Conservation (phyloP, 208 protist species). For the Herpetomonas samuelpessoai region DNA sequence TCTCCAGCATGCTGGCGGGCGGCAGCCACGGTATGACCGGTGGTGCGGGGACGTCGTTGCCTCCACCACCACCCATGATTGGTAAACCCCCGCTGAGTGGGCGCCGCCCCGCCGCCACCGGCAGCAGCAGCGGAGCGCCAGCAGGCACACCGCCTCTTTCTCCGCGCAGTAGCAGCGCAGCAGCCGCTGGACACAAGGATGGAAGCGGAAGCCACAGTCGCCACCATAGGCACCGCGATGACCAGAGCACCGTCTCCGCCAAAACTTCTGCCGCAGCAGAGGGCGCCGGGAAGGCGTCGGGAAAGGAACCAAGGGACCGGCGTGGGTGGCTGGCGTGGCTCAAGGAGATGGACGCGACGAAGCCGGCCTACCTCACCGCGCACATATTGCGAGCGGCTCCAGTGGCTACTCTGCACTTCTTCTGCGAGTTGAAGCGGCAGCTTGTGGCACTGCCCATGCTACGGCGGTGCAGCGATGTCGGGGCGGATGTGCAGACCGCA, state of each 20-base stretch:
- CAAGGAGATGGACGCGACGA: conserved; percentile 32
- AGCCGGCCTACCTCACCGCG: conserved; percentile 29
- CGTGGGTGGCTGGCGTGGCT: conserved; percentile 20
- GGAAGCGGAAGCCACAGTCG: not conserved
- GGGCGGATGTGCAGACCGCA: conserved; percentile 6
- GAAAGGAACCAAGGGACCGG: not conserved
- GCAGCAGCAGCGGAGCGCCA: conserved; percentile 15
- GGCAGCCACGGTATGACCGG: not conserved
- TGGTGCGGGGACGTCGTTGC: not conserved
- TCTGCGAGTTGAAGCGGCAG: conserved; percentile 61
- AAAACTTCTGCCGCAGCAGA: no score
- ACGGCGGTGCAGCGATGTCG: conserved; percentile 33
- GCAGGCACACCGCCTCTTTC: not conserved
- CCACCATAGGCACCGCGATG: not conserved
- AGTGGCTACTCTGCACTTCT: conserved; percentile 52
- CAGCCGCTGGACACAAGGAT: not conserved
- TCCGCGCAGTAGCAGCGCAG: conserved; percentile 3
- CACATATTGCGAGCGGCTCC: conserved; percentile 71
- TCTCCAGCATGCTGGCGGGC: not conserved
- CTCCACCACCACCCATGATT: conserved; percentile 17
- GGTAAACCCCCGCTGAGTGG: conserved; percentile 60
- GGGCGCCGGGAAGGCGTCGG: no score
- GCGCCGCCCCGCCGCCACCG: conserved; percentile 14
- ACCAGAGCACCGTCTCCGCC: conserved; percentile 7
- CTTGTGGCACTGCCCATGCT: conserved; percentile 58